Conservation (phyloP, 441 rosid species). For the Brassica hybrid region DNA sequence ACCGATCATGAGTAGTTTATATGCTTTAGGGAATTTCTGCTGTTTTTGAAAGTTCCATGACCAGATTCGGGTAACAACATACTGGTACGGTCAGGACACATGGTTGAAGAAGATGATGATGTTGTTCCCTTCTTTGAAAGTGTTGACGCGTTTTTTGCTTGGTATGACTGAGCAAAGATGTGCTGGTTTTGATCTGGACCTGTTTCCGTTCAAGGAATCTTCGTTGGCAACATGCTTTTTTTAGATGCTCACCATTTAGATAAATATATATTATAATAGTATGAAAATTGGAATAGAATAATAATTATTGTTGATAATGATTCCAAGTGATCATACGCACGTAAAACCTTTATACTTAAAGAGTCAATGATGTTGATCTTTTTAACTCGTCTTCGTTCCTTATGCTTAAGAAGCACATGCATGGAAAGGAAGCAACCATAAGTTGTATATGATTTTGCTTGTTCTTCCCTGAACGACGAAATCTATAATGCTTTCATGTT, state of each 20-base stretch:
- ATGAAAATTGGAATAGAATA: neutral
- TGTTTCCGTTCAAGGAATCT: slow-evolving; percentile 23
- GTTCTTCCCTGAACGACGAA: slow-evolving; percentile 13
- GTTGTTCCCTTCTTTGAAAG: slow-evolving; percentile 3
- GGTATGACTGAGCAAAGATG: slow-evolving; percentile 23
- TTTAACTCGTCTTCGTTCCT: slow-evolving; percentile 5
- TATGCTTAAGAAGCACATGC: slow-evolving; percentile 34
- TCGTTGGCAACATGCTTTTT: slow-evolving; percentile 40
- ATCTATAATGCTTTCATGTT: neutral
- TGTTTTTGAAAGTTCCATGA: slow-evolving; percentile 9
- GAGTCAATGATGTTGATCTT: slow-evolving; percentile 35
- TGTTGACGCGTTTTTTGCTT: slow-evolving; percentile 28
- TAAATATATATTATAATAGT: neutral
- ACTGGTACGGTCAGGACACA: slow-evolving; percentile 21
- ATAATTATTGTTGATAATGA: slow-evolving; percentile 26
- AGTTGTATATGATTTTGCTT: slow-evolving; percentile 18
- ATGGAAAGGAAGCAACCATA: slow-evolving; percentile 12
- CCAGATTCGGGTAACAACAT: slow-evolving; percentile 11
- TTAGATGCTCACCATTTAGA: slow-evolving; percentile 6
- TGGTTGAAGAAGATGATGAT: slow-evolving; percentile 15
- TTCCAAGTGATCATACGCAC: slow-evolving; percentile 41
- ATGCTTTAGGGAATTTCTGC: neutral
- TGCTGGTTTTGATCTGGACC: slow-evolving; percentile 39
- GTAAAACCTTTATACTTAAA: slow-evolving; percentile 5
- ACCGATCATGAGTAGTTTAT: neutral